Base-by-base conservation (phyloP, 2,329 filamentous ascomycete genomes). In the Xylaria sp. region DNA sequence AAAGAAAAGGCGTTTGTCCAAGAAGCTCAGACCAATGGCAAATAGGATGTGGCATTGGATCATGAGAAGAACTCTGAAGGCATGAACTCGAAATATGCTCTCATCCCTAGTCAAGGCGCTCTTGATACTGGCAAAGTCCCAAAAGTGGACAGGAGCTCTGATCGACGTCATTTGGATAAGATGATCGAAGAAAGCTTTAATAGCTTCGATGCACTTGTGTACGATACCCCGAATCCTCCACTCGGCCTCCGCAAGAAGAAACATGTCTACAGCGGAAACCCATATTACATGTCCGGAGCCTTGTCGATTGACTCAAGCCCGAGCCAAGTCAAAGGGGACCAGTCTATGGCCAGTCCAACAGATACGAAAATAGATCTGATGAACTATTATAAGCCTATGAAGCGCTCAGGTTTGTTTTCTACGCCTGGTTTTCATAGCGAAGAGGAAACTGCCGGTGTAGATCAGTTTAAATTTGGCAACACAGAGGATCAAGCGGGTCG, bases 41-140 rank as follows among this genome's bases (percentile, higher is more conserved):
- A n/a, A 48, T 75, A 74, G 74, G 59, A 72, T 23, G 59, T 72
- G 72, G 3, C 72, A 68, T 74, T 69, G 66, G 67, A 57, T 49
- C 57, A 60, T 49, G 63, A 59, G 10, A 49, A 42, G 33, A 48
- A 36, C 11, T 23, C n/a, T 11, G 26, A 61, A 49, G 40, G 40
- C 40, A 26, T 11, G 23, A 10, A 36, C 10, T 26, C 15, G 2
- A 3, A 59, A 23, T 23, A 44, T 26, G 15, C 17, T 17, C 31
- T 26, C 17, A n/a, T 11, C 38, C 23, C n/a, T 23, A 40, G 10
- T 51, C 57, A 5, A 44, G 23, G 26, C 15, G 36, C 17, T 28
- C 6, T 48, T 7, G 15, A 56, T n/a, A 23, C 26, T 49, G 20
- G 26, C 33, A 20, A n/a, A 13, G 3, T 17, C 44, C 17, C 17